A percentile compares a stretch with the other conserved stretches of the same genome.
These are phyloP conservation scores for Fusarium nanum DNA, from an alignment of 2,329 filamentous ascomycete species.

Conservation along the genomic window DNA sequence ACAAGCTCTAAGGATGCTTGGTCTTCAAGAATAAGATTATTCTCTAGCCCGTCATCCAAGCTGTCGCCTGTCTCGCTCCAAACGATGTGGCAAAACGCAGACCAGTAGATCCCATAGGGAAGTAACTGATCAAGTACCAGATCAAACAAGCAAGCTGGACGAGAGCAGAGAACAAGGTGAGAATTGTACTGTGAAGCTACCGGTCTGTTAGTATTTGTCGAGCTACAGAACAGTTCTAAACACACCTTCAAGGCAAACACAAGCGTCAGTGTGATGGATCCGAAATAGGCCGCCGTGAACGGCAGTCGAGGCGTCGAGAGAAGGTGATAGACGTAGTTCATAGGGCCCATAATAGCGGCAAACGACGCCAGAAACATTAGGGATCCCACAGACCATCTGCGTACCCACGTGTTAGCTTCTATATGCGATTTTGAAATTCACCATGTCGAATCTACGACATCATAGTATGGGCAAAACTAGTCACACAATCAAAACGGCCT, in stretches of 20 bases:
- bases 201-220: constrained; percentile 25
- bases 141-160: constrained; percentile 84
- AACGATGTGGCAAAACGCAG: constrained; percentile 88
- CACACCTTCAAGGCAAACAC: constrained; percentile 94
- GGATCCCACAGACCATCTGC: constrained; percentile 94
- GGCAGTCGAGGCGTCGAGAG: constrained; percentile 86
- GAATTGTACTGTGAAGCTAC: constrained; percentile 83
- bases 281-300: constrained; percentile 95
- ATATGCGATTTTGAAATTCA: constrained; percentile 28
- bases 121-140: constrained; percentile 98
- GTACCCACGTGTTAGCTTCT: constrained; percentile 43
- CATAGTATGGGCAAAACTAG: constrained; percentile 30
- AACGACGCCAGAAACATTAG: constrained; percentile 91
- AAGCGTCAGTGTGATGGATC: constrained; percentile 87
- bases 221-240: constrained; percentile 45
- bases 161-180: constrained; percentile 86
- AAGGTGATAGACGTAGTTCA: constrained; percentile 85
- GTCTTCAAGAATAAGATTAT: background rate
- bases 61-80: constrained; percentile 82
- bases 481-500: constrained; percentile 23
- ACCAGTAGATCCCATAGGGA: constrained; percentile 93
- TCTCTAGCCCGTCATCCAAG: constrained; percentile 83
- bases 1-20: background rate
- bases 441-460: constrained; percentile 30
- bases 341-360: constrained; percentile 92